Evolutionary conservation across 2,329 filamentous ascomycete species (phyloP).

Genomic region (Aspergillus tubingensis): DNA sequence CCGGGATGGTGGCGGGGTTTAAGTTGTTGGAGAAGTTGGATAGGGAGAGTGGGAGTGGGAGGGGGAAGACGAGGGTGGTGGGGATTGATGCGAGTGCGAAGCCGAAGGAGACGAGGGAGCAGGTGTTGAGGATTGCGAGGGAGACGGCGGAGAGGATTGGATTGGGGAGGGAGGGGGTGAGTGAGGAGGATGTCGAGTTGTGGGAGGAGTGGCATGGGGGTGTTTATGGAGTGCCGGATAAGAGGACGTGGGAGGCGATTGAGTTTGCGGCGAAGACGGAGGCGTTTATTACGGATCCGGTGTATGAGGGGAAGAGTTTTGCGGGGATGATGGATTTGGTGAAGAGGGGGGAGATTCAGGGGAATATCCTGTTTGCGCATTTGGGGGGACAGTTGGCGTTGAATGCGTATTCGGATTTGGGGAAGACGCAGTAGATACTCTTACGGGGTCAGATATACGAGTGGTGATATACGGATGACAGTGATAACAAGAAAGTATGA

Average conservation of each 20-base stretch:
- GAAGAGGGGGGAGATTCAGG: conserved; percentile 60
- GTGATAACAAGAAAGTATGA: too few relatives aligned
- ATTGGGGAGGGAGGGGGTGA: conserved; percentile 60
- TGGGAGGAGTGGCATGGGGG: conserved; percentile 68
- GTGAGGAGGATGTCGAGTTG: conserved; percentile 62
- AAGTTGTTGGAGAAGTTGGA: conserved; percentile 60
- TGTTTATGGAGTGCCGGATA: conserved; percentile 67
- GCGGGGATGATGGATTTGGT: conserved; percentile 72
- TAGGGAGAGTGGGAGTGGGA: conserved; percentile 23
- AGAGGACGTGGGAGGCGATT: conserved; percentile 67
- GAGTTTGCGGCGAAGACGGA: conserved; percentile 68
- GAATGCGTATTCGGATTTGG: conserved; percentile 61
- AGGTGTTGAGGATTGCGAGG: conserved; percentile 67
- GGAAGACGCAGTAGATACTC: not conserved
- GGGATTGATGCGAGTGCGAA: conserved; percentile 67
- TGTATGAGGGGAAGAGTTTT: conserved; percentile 75
- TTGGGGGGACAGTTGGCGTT: conserved; percentile 69
- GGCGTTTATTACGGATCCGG: conserved; percentile 73
- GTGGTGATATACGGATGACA: too few relatives aligned
- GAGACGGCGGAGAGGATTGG: conserved; percentile 66
- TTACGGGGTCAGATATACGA: too few relatives aligned
- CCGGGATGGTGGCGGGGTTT: conserved; percentile 72
- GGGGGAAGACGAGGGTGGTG: conserved; percentile 47
- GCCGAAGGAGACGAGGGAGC: conserved; percentile 62
- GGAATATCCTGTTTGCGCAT: conserved; percentile 72